Evolutionary conservation across 345 rosid species (phyloP).

Genomic region (Gossypium arboreum): DNA sequence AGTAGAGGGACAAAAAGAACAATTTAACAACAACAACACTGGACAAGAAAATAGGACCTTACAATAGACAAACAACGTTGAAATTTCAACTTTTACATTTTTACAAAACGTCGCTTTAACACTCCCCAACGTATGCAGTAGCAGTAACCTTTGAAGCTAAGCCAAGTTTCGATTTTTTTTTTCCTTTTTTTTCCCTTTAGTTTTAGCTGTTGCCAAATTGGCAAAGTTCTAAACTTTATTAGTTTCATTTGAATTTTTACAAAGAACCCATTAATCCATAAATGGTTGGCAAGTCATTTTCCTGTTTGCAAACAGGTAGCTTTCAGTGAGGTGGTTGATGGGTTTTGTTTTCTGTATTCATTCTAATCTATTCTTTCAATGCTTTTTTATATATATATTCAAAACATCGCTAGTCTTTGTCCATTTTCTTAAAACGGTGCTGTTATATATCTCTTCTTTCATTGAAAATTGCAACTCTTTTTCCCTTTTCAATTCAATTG

Average conservation of each 20-base stretch:
- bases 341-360: constrained; percentile 22
- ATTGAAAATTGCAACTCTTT: background rate
- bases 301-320: constrained; percentile 49
- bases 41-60: too few species aligned
- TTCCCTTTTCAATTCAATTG: background rate
- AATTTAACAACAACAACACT: too few species aligned
- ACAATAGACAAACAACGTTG: too few species aligned
- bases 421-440: constrained; percentile 13
- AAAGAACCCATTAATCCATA: constrained; percentile 11
- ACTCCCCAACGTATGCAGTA: constrained; percentile 1
- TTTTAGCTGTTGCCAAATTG: background rate
- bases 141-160: constrained; percentile 52
- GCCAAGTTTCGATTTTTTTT: constrained; percentile 7
- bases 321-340: constrained; percentile 59
- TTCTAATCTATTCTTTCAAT: constrained; percentile 15
- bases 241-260: constrained; percentile 15
- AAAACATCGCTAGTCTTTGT: constrained; percentile 18
- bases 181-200: too few species aligned
- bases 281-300: constrained; percentile 61
- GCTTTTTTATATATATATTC: background rate
- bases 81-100: background rate
- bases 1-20: too few species aligned
- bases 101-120: constrained; percentile 22
- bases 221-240: background rate
- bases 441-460: constrained; percentile 18